Evolutionary conservation across 164 flowering plant species (phyloP).

Genomic region (Akebia trifoliata): DNA sequence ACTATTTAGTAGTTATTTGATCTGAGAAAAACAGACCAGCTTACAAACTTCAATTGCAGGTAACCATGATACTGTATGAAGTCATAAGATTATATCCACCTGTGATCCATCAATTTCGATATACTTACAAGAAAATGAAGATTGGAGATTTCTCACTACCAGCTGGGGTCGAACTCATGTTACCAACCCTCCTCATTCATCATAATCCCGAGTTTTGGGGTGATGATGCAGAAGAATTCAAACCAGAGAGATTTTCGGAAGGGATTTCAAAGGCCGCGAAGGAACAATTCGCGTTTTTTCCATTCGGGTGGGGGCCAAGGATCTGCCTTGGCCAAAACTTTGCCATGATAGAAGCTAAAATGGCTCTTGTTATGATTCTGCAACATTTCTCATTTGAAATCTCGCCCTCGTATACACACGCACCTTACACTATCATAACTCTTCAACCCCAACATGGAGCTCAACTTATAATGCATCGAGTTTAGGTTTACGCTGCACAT

Average conservation of each 20-base stretch:
- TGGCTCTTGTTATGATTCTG: slow-evolving; percentile 15
- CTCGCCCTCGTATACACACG: slow-evolving; percentile 4
- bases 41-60: slow-evolving; percentile 15
- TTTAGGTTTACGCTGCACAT: neutral
- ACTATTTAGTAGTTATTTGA: too few relatives aligned
- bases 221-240: slow-evolving; percentile 16
- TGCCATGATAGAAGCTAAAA: slow-evolving; percentile 13
- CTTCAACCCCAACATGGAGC: slow-evolving; percentile 18
- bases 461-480: slow-evolving; percentile 1
- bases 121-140: slow-evolving; percentile 7
- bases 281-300: slow-evolving; percentile 3
- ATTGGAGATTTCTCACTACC: slow-evolving; percentile 12
- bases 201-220: slow-evolving; percentile 16
- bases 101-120: neutral
- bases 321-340: slow-evolving; percentile 16
- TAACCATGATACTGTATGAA: slow-evolving; percentile 25
- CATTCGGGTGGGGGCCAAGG: slow-evolving; percentile 16
- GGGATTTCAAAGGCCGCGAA: slow-evolving; percentile 10
- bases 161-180: slow-evolving; percentile 6
- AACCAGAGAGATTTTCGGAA: slow-evolving; percentile 12
- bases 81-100: slow-evolving; percentile 19
- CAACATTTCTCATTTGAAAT: slow-evolving; percentile 15
- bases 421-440: slow-evolving; percentile 10
- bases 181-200: slow-evolving; percentile 8
- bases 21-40: neutral